phyloP scores from a whole-genome alignment of 1,284 basidiomycete species.

The Cryptococcus sp. region DNA sequence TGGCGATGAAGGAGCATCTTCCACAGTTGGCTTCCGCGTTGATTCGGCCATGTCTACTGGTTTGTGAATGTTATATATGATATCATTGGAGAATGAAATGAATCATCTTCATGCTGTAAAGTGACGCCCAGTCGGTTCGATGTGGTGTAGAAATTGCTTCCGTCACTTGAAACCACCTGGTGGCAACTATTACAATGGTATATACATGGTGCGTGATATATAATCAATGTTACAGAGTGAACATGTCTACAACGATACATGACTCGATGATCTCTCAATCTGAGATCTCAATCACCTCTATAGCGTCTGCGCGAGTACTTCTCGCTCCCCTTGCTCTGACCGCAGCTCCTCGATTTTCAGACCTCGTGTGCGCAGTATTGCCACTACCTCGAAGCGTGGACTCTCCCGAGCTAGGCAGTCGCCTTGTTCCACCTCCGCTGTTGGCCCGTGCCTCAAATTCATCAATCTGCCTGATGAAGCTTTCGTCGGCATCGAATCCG shows the following conservation, averaged over 20 bases:
- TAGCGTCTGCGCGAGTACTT: slow-evolving; percentile 2
- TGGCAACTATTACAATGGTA: not conserved
- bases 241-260: not conserved
- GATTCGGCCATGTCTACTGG: not conserved
- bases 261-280: slow-evolving; percentile 17
- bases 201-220: not conserved
- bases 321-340: slow-evolving; percentile 10
- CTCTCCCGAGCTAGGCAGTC: not conserved
- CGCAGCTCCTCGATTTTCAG: slow-evolving; percentile 1
- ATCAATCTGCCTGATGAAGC: slow-evolving; percentile 19
- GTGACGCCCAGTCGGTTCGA: not conserved
- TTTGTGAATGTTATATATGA: too few relatives aligned
- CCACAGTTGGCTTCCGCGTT: slow-evolving; percentile 18
- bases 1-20: slow-evolving; percentile 21
- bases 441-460: slow-evolving; percentile 3
- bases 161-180: not conserved
- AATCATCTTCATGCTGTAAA: not conserved
- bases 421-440: not conserved
- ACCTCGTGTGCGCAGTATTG: not conserved
- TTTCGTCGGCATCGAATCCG: slow-evolving; percentile 16
- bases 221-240: not conserved
- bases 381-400: not conserved
- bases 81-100: too few relatives aligned
- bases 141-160: slow-evolving; percentile 1
- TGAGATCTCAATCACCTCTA: slow-evolving; percentile 28